phyloP scores from a whole-genome alignment of 1,284 basidiomycete species.

The Agaricales sp. region DNA sequence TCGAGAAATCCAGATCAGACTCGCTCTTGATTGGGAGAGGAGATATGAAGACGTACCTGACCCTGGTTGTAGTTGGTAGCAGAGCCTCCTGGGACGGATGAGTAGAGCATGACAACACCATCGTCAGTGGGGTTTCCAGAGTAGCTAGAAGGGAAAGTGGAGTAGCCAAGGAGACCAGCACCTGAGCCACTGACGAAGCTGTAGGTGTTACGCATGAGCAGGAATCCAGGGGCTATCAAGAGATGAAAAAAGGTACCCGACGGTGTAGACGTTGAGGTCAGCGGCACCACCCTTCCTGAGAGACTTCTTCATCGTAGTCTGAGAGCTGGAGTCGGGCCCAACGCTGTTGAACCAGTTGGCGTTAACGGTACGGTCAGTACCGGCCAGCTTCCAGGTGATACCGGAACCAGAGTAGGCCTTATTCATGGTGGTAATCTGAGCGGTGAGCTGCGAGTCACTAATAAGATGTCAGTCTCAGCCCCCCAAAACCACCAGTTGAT shows the following conservation, averaged over 20 bases:
- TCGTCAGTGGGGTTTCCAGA: slow-evolving; percentile 20
- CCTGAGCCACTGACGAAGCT: slow-evolving; percentile 14
- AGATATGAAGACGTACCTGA: slow-evolving; percentile 9
- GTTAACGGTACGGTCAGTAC: slow-evolving; percentile 24
- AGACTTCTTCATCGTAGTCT: slow-evolving; percentile 28
- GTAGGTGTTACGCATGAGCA: neutral
- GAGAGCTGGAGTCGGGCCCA: slow-evolving; percentile 18
- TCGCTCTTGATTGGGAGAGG: no score
- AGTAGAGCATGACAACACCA: slow-evolving; percentile 26
- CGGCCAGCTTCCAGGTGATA: slow-evolving; percentile 22
- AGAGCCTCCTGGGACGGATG: slow-evolving; percentile 25
- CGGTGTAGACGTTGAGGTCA: slow-evolving; percentile 30
- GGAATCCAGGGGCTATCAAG: neutral
- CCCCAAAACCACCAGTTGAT: neutral
- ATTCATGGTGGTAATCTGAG: slow-evolving; percentile 27
- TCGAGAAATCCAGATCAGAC: no score
- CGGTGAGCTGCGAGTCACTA: slow-evolving; percentile 19
- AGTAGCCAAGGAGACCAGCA: slow-evolving; percentile 23
- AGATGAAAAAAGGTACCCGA: slow-evolving; percentile 13
- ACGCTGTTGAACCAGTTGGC: slow-evolving; percentile 25
- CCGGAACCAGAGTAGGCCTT: slow-evolving; percentile 23
- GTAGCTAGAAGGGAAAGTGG: slow-evolving; percentile 25
- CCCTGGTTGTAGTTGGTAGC: slow-evolving; percentile 25
- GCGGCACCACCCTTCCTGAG: slow-evolving; percentile 23
- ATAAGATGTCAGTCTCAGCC: neutral